Evolutionary conservation across 305 asterid genomes (phyloP).

Genomic region (Fraxinus latifolia): DNA sequence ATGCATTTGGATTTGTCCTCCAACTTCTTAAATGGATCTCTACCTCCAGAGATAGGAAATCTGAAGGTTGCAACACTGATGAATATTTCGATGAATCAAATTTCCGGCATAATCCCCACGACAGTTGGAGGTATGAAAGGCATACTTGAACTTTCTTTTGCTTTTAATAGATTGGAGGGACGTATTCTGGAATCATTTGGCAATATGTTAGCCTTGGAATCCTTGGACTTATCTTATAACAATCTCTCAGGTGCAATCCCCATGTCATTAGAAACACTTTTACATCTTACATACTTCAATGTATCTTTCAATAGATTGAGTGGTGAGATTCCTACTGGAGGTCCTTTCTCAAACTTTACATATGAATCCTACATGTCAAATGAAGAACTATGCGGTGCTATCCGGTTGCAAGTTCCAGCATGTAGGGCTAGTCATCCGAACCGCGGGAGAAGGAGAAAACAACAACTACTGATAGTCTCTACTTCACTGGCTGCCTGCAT

Average conservation of each 20-base stretch:
- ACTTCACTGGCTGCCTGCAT: constrained; percentile 9
- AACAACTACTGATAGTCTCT: not conserved
- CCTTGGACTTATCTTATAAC: constrained; percentile 34
- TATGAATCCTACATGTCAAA: constrained; percentile 33
- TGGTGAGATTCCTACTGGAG: constrained; percentile 39
- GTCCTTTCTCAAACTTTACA: constrained; percentile 46
- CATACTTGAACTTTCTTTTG: constrained; percentile 28
- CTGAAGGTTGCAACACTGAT: constrained; percentile 12
- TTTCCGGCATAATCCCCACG: constrained; percentile 31
- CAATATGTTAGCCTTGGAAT: constrained; percentile 23
- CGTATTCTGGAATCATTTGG: constrained; percentile 33
- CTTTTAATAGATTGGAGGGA: constrained; percentile 32
- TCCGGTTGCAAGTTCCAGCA: constrained; percentile 27
- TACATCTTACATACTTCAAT: constrained; percentile 27
- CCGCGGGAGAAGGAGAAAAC: constrained; percentile 7
- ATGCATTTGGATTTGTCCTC: constrained; percentile 23
- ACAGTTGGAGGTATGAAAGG: constrained; percentile 28
- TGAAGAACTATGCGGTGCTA: constrained; percentile 37
- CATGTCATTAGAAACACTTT: constrained; percentile 25
- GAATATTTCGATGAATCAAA: constrained; percentile 31
- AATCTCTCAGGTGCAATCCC: constrained; percentile 29
- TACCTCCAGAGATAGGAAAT: constrained; percentile 35
- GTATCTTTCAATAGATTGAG: constrained; percentile 34
- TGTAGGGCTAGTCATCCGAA: constrained; percentile 11
- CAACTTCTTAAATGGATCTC: constrained; percentile 30